Conservation (phyloP, 306 rosid species). For the Cicer bijugum region DNA sequence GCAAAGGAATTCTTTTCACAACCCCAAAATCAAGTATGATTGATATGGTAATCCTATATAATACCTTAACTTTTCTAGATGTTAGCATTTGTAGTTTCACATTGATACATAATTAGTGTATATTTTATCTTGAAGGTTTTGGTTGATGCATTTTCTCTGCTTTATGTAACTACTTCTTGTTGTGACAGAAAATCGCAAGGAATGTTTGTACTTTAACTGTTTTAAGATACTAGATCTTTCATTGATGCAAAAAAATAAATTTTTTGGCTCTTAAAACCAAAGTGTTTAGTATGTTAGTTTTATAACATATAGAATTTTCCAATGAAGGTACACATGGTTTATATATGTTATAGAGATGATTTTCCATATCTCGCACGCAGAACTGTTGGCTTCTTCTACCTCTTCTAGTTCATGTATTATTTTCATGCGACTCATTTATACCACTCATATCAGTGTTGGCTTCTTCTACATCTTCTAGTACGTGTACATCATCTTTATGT, state of each 20-base stretch:
- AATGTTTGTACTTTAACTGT: background rate
- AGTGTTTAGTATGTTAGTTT: no score
- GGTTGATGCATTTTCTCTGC: conserved; percentile 1
- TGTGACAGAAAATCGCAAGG: conserved; percentile 12
- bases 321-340: no score
- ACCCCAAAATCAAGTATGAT: conserved; percentile 63
- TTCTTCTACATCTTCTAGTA: no score
- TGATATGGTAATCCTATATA: conserved; percentile 36
- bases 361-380: no score
- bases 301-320: no score
- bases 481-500: no score
- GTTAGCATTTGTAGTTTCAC: conserved; percentile 35
- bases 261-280: no score
- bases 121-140: conserved; percentile 30
- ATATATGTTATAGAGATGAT: no score
- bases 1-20: conserved; percentile 86
- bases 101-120: background rate
- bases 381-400: no score
- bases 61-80: conserved; percentile 28
- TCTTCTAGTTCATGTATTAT: no score
- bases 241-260: background rate
- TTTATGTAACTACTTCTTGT: background rate
- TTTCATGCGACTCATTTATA: no score
- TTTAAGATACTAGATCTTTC: background rate
- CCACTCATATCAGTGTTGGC: no score